Evolutionary conservation across 257 asterid genomes (phyloP), one percentile per base, ranked within the genome.

Genomic region (Nicotiana tomentosiformis): DNA sequence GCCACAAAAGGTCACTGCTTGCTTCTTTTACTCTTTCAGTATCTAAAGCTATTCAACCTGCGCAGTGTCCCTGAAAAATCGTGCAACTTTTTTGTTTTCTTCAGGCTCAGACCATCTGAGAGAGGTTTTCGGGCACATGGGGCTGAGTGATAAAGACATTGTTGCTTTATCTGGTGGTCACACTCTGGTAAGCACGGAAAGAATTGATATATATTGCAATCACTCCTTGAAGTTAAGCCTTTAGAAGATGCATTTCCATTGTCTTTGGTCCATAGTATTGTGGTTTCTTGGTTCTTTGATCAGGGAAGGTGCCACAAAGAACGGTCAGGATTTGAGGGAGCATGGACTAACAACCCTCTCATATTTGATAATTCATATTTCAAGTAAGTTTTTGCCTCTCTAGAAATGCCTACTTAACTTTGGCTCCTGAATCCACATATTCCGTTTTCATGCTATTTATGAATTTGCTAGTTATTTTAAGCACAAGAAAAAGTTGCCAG

Each of bases 261-360:
- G 39, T 26, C 4, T 49, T 26, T 74, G 3, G 10, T 29, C 70
- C 76, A 17, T 35, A 15, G 16, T 23, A 49, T 74, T 30, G 23
- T 14, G 61, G 26, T 74, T 46, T 74, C 80, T 49, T 74, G 15
- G 30, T 23, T 49, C 62, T 74, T 12, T 74, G 14, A 77, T 77
- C 85, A 92, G 98, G 98, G 97, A 79, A 90, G 97, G 80, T 91
- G 95, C 89, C 99, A 95, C 91, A 88, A 91, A 89, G 98, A 95
- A 60, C 92, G 97, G 17, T 95, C 97, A 9, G 99, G 99, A 58
- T 93, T 90, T 83, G 98, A 95, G 81, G 98, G 98, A 33, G 83
- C 97, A n/a, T 95, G 98, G 98, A 95, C 98, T 10, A 6, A 84
- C n/a, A 95, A 91, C 84, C 98, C 98, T 39, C 95, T 92, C 83